Percentiles rank a stretch among this genome's conserved stretches.
These are phyloP conservation scores for Cercospora sp. DNA, from an alignment of 2,329 filamentous ascomycete species.

Conservation along the genomic window DNA sequence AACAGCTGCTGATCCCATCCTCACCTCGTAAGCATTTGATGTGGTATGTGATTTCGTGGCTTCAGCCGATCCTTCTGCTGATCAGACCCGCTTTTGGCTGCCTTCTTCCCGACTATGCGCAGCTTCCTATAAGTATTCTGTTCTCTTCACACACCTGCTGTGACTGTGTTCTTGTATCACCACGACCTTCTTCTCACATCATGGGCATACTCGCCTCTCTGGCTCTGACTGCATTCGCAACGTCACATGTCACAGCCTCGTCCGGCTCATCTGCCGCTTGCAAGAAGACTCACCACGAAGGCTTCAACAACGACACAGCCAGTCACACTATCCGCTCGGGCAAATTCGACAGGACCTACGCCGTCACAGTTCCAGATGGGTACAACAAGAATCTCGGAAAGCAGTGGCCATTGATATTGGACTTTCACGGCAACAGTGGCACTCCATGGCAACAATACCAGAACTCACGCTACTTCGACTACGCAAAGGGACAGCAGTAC, in stretches of 20 bases:
- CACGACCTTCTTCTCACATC: neutral
- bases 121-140: neutral
- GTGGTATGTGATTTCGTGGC: neutral
- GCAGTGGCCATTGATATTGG: constrained; percentile 45
- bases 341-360: constrained; percentile 28
- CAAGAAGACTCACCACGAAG: constrained; percentile 19
- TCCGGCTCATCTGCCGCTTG: constrained; percentile 1
- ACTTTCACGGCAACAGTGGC: constrained; percentile 49
- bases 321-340: constrained; percentile 26
- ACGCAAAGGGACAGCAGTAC: constrained; percentile 46
- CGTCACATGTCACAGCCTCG: constrained; percentile 6
- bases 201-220: neutral
- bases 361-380: constrained; percentile 30
- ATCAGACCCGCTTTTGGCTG: neutral
- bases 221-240: constrained; percentile 2
- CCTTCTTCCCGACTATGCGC: neutral
- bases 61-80: neutral
- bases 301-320: constrained; percentile 24
- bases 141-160: neutral
- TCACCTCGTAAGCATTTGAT: neutral
- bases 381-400: constrained; percentile 29
- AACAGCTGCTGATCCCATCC: neutral
- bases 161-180: neutral
- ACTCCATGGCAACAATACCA: constrained; percentile 43
- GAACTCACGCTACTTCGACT: constrained; percentile 51